Evolutionary conservation across 1,284 basidiomycete genomes (phyloP).

Genomic region (Phylloboletellus chloephorus): DNA sequence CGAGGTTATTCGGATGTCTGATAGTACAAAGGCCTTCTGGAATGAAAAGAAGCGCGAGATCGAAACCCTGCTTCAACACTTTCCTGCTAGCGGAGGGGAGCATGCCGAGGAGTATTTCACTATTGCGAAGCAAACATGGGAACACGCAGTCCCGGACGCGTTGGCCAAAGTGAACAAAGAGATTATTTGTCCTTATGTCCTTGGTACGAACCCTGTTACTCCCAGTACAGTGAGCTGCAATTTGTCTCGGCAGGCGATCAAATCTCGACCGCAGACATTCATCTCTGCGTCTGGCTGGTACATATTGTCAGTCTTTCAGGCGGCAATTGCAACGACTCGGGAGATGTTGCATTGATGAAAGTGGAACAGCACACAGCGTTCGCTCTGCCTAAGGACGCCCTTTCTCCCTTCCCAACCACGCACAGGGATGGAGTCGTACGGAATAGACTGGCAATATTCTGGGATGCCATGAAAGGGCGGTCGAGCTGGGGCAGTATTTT

Average conservation of each 20-base stretch:
- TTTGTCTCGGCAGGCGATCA: slow-evolving; percentile 53
- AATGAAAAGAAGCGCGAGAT: slow-evolving; percentile 45
- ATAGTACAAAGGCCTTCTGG: slow-evolving; percentile 59
- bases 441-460: slow-evolving; percentile 55
- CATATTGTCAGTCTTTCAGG: slow-evolving; percentile 57
- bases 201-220: slow-evolving; percentile 47
- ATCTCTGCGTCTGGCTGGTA: slow-evolving; percentile 74
- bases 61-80: slow-evolving; percentile 42
- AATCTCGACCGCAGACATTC: slow-evolving; percentile 75
- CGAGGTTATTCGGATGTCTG: slow-evolving; percentile 47
- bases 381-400: slow-evolving; percentile 41
- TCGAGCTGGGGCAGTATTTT: slow-evolving; percentile 69
- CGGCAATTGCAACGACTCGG: slow-evolving; percentile 45
- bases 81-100: slow-evolving; percentile 41
- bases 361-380: slow-evolving; percentile 46
- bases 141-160: slow-evolving; percentile 39
- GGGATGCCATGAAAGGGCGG: slow-evolving; percentile 60
- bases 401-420: slow-evolving; percentile 16
- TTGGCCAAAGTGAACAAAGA: slow-evolving; percentile 48
- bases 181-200: slow-evolving; percentile 64
- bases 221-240: background rate
- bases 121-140: slow-evolving; percentile 39
- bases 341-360: slow-evolving; percentile 43
- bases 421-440: slow-evolving; percentile 25
- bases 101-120: slow-evolving; percentile 36